Evolutionary conservation across 2,329 filamentous ascomycete species (phyloP), one percentile per base, ranked within the genome.

Genomic region (Huntiella decipiens): DNA sequence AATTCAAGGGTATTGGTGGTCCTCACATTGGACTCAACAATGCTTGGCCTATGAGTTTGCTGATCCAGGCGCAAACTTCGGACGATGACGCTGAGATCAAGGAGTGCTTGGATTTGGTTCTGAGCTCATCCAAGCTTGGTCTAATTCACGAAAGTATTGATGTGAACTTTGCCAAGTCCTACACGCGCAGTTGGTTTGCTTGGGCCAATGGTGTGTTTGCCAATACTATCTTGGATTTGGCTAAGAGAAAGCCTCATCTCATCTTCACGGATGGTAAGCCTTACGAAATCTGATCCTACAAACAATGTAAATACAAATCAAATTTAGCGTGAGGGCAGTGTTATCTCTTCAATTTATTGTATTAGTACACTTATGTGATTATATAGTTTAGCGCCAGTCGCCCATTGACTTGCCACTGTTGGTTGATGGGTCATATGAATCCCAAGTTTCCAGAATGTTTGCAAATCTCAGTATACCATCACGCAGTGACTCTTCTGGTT

Each of bases 121-220:
- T 91, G 50, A 70, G 75, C 50, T 81, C 81, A 1, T 82, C 81
- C 51, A 70, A 68, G 44, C 67, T 92, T 7, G 91, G 91, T 0
- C 63, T 98, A 42, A 70, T 98, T 2, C 88, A 98, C 56, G 91
- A 98, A 64, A 93, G 83, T 55, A 76, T 98, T 36, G 76, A 94
- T 55, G 88, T 96, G 4, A 77, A 88, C 51, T 57, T 62, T 36
- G 54, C 65, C 2, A 50, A 52, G n/a, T 63, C 66, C 16, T 96
- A 91, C 60, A 95, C 88, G 1, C 70, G 86, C 72, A 85, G 81
- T 56, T 96, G 88, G 88, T 96, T 96, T 60, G 85, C 88, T 2
- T 96, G 87, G 91, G 91, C 91, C 8, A 98, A 98, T 54, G 91
- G 85, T 1, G 85, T 98, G 8, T 96, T 94, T 62, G 86, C 88